These are phyloP conservation scores for Chloris gayana DNA, from an alignment of 176 grass and related monocot species.

Conservation along the genomic window DNA sequence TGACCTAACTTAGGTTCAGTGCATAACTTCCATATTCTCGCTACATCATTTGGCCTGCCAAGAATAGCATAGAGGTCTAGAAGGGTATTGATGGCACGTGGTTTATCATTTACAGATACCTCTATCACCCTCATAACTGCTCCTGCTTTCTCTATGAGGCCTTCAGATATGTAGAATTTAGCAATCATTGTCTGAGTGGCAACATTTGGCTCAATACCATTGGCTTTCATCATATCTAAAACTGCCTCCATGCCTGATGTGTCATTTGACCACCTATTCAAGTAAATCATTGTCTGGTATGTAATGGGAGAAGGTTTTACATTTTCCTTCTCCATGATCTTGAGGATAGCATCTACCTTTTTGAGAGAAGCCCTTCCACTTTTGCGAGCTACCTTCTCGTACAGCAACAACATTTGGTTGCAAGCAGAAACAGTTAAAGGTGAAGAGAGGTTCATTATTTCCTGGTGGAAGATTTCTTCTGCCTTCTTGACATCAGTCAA, in stretches of 20 bases:
- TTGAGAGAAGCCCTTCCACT: constrained; percentile 19
- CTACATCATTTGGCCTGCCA: constrained; percentile 58
- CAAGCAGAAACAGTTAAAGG: constrained; percentile 59
- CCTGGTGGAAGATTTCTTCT: constrained; percentile 65
- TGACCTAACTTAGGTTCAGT: constrained; percentile 54
- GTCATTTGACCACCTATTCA: constrained; percentile 69
- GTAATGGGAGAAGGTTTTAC: constrained; percentile 57
- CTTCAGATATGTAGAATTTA: constrained; percentile 54
- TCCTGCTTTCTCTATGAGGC: constrained; percentile 68
- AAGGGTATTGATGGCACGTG: constrained; percentile 46
- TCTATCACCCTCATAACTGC: constrained; percentile 55
- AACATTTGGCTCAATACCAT: constrained; percentile 54
- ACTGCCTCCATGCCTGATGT: constrained; percentile 61
- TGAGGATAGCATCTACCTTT: constrained; percentile 64
- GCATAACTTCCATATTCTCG: constrained; percentile 67
- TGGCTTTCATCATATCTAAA: constrained; percentile 60
- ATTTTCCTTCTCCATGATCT: constrained; percentile 71
- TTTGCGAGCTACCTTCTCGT: constrained; percentile 35
- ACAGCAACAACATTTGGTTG: constrained; percentile 76
- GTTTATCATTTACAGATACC: constrained; percentile 39
- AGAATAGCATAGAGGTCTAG: constrained; percentile 70
- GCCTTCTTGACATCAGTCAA: constrained; percentile 53
- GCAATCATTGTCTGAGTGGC: constrained; percentile 40
- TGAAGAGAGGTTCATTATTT: constrained; percentile 69
- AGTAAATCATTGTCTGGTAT: constrained; percentile 70